Conservation (phyloP, 1,284 basidiomycete genomes). For the Ganoderma lingzhi region DNA sequence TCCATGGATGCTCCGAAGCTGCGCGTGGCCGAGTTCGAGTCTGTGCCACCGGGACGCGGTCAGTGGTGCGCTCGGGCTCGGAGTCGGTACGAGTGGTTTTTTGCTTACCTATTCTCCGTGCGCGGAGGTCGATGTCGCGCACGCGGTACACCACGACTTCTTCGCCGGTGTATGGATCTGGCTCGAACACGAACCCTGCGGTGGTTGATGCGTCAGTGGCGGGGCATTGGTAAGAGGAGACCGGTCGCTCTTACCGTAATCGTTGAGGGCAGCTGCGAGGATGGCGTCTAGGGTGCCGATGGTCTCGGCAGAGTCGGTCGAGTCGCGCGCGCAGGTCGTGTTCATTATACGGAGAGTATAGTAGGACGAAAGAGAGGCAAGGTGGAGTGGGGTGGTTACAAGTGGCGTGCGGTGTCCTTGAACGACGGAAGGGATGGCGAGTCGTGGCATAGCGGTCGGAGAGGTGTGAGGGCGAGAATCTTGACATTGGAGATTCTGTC, state of each 20-base stretch:
- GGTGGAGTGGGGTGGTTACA: neutral
- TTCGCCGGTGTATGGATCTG: constrained; percentile 8
- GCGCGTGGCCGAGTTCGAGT: constrained; percentile 20
- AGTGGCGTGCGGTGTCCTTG: neutral
- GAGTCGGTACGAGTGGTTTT: too few species aligned
- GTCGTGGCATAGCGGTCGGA: neutral
- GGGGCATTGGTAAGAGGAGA: too few species aligned
- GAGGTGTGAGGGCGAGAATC: neutral
- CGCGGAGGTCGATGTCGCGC: constrained; percentile 17
- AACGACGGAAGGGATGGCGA: too few species aligned
- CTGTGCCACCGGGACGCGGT: constrained; percentile 5
- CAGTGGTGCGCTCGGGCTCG: neutral
- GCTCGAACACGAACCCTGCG: constrained; percentile 5
- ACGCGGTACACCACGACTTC: constrained; percentile 11
- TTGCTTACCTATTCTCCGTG: constrained; percentile 12
- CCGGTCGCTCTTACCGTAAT: neutral
- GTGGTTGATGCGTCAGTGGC: neutral
- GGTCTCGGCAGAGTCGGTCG: neutral
- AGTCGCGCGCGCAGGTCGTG: neutral
- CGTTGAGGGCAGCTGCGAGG: constrained; percentile 6
- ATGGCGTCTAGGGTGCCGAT: neutral
- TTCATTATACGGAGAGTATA: constrained; percentile 1
- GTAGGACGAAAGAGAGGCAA: neutral
- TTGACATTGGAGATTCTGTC: neutral
- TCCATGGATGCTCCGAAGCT: constrained; percentile 17